Evolutionary conservation across 2,329 filamentous ascomycete genomes (phyloP).

Genomic region (Colletotrichum limetticola): DNA sequence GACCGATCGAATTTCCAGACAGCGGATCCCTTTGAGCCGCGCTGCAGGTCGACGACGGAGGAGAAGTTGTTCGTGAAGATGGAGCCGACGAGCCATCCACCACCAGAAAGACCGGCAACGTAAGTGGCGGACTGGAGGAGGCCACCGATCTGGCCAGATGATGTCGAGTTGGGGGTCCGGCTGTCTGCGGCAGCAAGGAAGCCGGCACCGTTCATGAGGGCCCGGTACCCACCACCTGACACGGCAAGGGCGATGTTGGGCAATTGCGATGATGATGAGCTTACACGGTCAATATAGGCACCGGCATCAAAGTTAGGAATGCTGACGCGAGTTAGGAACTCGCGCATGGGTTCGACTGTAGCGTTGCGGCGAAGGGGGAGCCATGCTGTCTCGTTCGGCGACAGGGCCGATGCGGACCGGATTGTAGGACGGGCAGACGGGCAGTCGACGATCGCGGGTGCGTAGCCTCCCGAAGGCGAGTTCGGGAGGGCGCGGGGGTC

Average conservation of each 20-base stretch:
- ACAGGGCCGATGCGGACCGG: conserved; percentile 71
- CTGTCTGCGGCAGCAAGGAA: conserved; percentile 82
- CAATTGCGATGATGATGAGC: conserved; percentile 71
- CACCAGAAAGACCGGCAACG: conserved; percentile 82
- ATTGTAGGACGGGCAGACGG: conserved; percentile 76
- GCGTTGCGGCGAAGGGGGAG: conserved; percentile 75
- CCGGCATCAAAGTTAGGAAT: conserved; percentile 84
- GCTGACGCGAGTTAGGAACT: conserved; percentile 76
- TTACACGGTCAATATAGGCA: conserved; percentile 73
- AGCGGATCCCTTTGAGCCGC: conserved; percentile 47
- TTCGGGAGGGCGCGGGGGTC: conserved; percentile 48
- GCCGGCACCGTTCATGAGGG: conserved; percentile 86
- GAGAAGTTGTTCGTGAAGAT: conserved; percentile 88
- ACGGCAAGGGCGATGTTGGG: conserved; percentile 78
- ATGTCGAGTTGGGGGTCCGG: conserved; percentile 72
- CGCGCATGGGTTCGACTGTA: conserved; percentile 79
- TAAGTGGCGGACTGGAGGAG: conserved; percentile 86
- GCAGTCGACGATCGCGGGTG: conserved; percentile 75
- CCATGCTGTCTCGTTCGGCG: conserved; percentile 79
- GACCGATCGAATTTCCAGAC: conserved; percentile 55
- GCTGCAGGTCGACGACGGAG: conserved; percentile 67
- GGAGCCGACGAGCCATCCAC: conserved; percentile 86
- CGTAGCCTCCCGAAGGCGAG: conserved; percentile 70
- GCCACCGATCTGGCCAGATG: conserved; percentile 77
- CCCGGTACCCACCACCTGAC: conserved; percentile 87